Base-by-base conservation (phyloP, 2,329 filamentous ascomycete species). In the Helicocarpus griseus region DNA sequence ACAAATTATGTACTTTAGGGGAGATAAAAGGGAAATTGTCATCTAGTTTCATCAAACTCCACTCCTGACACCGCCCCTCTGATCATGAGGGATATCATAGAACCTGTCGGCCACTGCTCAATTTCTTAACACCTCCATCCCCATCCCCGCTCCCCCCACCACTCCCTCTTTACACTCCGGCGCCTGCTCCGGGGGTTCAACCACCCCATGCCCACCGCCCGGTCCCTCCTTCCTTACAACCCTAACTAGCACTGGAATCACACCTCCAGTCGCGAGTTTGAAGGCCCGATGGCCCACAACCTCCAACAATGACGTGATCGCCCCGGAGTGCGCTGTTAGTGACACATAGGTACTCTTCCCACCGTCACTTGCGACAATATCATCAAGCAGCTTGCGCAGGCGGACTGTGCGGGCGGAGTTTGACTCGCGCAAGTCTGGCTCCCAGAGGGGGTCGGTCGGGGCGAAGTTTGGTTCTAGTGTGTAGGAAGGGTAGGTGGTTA, bases 281-380 rank as follows among this genome's bases (percentile, higher is more conserved):
- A 79, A 79, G 28, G 58, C 48, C 7, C 73, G 65, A 63, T 79
- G 76, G 0, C 71, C 72, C 29, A 70, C 53, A 11, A 71, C 64
- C 35, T 67, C 60, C 54, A 83, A 59, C 22, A 82, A 65, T 57
- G 76, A 77, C 4, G 70, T 73, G 54, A 83, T 82, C 4, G 77
- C 76, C 0, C 79, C 79, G 1, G 77, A 81, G 62, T 84, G 81
- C 38, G 73, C 74, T 1, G 79, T 82, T 38, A 83, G 64, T 2
- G 74, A 78, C 9, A 83, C 61, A 47, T 75, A 76, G 0, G 68
- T 70, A 55, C 65, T 74, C 38, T 19, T 26, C 4, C 31, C 22
- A 19, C 5, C 21, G 7, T 62, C 58, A 52, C 80, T 77, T 21
- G 64, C 62, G 52, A 81, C 80, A 14, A 84, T 67, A 52, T 81